Evolutionary conservation across 2,329 filamentous ascomycete genomes (phyloP).

Genomic region (Akanthomyces lecanii): DNA sequence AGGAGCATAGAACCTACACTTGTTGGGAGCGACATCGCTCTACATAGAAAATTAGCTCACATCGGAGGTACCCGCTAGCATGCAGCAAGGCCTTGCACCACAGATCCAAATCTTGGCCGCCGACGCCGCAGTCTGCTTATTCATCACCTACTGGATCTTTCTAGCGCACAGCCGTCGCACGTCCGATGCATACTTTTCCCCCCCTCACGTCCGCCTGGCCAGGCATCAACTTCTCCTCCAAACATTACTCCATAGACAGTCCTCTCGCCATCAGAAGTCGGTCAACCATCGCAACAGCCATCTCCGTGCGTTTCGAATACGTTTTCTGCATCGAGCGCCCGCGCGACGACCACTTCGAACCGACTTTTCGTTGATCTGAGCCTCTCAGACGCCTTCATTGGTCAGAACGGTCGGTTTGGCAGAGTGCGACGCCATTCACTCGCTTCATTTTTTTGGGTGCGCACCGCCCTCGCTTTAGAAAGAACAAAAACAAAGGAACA

Average conservation of each 20-base stretch:
- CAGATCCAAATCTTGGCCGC: neutral
- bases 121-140: conserved; percentile 2
- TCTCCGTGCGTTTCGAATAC: conserved; percentile 6
- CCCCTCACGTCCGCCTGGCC: conserved; percentile 18
- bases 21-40: neutral
- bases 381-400: conserved; percentile 59
- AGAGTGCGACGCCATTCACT: conserved; percentile 22
- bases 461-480: conserved; percentile 1
- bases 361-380: conserved; percentile 37
- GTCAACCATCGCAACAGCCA: conserved; percentile 27
- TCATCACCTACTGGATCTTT: conserved; percentile 1
- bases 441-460: conserved; percentile 16
- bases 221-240: conserved; percentile 21
- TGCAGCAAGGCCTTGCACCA: neutral
- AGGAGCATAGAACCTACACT: neutral
- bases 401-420: conserved; percentile 40
- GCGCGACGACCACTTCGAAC: conserved; percentile 30
- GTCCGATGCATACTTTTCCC: conserved; percentile 19
- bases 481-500: neutral
- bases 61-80: neutral
- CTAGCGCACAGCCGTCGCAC: neutral
- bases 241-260: conserved; percentile 26
- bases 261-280: conserved; percentile 34
- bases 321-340: conserved; percentile 21
- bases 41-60: neutral